phyloP scores from a whole-genome alignment of 1,284 basidiomycete genomes.

The Serendipita sp. region DNA sequence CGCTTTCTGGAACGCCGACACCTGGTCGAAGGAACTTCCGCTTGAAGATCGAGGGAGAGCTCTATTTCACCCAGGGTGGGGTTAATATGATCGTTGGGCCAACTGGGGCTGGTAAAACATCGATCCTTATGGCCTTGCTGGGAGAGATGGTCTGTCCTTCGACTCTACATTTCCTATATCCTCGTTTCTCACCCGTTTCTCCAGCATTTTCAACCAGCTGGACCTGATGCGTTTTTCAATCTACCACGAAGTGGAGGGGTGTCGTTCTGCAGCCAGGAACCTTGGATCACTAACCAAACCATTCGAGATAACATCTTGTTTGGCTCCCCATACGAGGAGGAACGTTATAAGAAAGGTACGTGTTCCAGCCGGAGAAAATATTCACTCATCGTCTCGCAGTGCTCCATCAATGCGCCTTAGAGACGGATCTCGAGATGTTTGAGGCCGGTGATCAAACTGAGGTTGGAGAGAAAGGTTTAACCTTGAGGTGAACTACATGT shows the following conservation, averaged over 20 bases:
- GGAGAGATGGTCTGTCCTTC: slow-evolving; percentile 18
- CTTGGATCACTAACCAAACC: slow-evolving; percentile 53
- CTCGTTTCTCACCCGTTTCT: slow-evolving; percentile 29
- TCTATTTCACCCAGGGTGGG: slow-evolving; percentile 39
- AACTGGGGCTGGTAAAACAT: slow-evolving; percentile 35
- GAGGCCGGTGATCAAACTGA: slow-evolving; percentile 58
- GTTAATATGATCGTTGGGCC: slow-evolving; percentile 52
- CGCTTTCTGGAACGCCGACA: slow-evolving; percentile 17
- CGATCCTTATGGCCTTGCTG: slow-evolving; percentile 34
- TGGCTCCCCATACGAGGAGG: slow-evolving; percentile 29
- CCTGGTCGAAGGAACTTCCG: slow-evolving; percentile 28
- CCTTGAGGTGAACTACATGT: slow-evolving; percentile 26
- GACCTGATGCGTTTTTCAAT: slow-evolving; percentile 44
- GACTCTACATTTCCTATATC: background rate
- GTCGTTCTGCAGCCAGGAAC: slow-evolving; percentile 63
- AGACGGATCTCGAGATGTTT: slow-evolving; percentile 17
- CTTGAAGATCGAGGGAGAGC: slow-evolving; percentile 33
- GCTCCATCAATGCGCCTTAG: slow-evolving; percentile 12
- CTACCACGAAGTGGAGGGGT: slow-evolving; percentile 54
- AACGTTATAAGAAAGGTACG: slow-evolving; percentile 29
- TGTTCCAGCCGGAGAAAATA: background rate
- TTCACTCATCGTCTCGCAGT: background rate
- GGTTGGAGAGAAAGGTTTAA: slow-evolving; percentile 51
- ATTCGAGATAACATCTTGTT: slow-evolving; percentile 35
- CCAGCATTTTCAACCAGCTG: slow-evolving; percentile 40